These are phyloP conservation scores for Botrytis tulipae DNA, from an alignment of 2,329 filamentous ascomycete species.

Conservation along the genomic window DNA sequence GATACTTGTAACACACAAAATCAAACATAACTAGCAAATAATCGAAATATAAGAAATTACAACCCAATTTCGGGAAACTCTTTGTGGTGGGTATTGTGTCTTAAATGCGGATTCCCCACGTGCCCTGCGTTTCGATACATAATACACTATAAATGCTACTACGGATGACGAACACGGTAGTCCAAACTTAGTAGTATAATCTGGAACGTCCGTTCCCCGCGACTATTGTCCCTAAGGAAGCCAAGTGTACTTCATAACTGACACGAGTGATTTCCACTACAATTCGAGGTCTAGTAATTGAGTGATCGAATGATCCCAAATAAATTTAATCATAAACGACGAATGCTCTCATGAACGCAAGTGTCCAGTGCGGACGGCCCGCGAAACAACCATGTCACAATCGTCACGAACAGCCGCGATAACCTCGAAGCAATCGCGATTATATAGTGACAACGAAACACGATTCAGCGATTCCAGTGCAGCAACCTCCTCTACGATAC, in stretches of 20 bases:
- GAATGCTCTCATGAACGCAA: constrained; percentile 30
- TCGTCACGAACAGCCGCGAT: constrained; percentile 26
- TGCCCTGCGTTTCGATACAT: constrained; percentile 7
- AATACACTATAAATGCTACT: constrained; percentile 20
- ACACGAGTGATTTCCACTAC: background rate
- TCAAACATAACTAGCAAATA: background rate
- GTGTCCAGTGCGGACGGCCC: constrained; percentile 29
- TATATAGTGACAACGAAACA: constrained; percentile 18
- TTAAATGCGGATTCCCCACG: constrained; percentile 17
- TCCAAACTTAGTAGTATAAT: constrained; percentile 15
- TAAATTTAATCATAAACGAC: constrained; percentile 8
- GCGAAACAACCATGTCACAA: constrained; percentile 26
- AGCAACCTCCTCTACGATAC: constrained; percentile 27
- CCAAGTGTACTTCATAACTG: constrained; percentile 12
- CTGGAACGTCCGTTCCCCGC: constrained; percentile 21
- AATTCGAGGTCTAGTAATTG: constrained; percentile 1
- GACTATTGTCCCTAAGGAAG: constrained; percentile 7
- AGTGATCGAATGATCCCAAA: background rate
- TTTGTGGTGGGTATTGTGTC: background rate
- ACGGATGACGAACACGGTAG: constrained; percentile 22
- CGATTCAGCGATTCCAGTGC: constrained; percentile 13
- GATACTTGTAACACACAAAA: constrained; percentile 3
- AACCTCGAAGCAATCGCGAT: constrained; percentile 21
- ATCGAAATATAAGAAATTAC: background rate
- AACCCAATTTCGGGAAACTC: background rate